Percentiles rank a stretch among this genome's conserved stretches.
phyloP scores from a whole-genome alignment of 148 eudicot genomes.

The Salicornia ramosissima region DNA sequence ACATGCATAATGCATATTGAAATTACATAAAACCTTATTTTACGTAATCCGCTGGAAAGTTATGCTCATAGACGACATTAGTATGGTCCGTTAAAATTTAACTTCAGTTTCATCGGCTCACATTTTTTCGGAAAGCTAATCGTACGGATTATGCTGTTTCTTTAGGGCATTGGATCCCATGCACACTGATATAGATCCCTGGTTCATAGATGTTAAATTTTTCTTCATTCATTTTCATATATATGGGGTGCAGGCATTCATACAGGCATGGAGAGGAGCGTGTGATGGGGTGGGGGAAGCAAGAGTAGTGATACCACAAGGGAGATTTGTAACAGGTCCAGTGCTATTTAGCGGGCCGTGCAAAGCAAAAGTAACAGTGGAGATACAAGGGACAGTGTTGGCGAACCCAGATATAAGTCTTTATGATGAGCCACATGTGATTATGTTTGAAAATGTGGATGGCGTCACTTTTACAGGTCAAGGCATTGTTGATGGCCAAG shows the following conservation, averaged over 20 bases:
- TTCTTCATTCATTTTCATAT: too few species aligned
- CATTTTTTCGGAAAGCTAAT: too few species aligned
- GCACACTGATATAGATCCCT: too few species aligned
- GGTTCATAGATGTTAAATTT: too few species aligned
- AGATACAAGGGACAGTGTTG: constrained; percentile 43
- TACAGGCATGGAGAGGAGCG: constrained; percentile 51
- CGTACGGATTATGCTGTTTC: too few species aligned
- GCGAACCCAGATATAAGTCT: constrained; percentile 30
- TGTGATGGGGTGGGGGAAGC: constrained; percentile 38
- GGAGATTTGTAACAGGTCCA: constrained; percentile 45
- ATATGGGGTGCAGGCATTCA: constrained; percentile 37
- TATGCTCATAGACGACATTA: too few species aligned
- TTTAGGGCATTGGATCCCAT: too few species aligned
- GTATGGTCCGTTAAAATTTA: too few species aligned
- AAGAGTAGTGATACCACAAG: constrained; percentile 45
- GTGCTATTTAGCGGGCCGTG: constrained; percentile 59
- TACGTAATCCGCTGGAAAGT: too few species aligned
- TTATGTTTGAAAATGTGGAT: constrained; percentile 27
- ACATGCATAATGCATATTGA: too few species aligned
- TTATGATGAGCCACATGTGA: constrained; percentile 25
- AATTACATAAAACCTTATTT: too few species aligned
- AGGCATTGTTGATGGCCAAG: constrained; percentile 30
- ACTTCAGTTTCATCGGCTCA: too few species aligned
- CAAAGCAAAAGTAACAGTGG: constrained; percentile 35
- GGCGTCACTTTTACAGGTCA: constrained; percentile 30